These are phyloP conservation scores for Marasmius tenuissimus DNA, from an alignment of 1,284 basidiomycete species.

Conservation along the genomic window DNA sequence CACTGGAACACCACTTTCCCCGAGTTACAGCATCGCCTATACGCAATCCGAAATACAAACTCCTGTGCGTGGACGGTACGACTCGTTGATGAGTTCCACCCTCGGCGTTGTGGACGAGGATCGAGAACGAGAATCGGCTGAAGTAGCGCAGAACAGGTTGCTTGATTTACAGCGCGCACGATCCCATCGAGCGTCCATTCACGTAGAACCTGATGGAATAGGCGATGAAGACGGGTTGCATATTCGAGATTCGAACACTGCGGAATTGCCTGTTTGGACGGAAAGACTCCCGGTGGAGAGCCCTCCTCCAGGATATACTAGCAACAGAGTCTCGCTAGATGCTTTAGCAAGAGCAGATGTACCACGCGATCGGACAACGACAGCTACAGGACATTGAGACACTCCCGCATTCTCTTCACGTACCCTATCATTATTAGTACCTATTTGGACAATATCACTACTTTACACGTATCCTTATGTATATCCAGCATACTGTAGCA, in stretches of 20 bases:
- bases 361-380: not conserved
- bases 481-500: not conserved
- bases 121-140: not conserved
- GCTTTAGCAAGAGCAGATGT: no score
- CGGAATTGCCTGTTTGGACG: not conserved
- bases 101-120: not conserved
- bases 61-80: not conserved
- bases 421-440: not conserved
- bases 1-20: not conserved
- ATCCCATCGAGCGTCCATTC: not conserved
- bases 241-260: not conserved
- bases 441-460: not conserved
- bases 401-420: not conserved
- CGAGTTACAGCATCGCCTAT: not conserved
- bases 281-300: not conserved
- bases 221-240: not conserved
- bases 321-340: not conserved
- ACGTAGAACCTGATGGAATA: not conserved
- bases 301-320: not conserved
- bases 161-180: not conserved
- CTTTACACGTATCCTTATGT: not conserved
- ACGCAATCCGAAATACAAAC: conserved; percentile 7
- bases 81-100: not conserved
- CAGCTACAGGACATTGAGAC: not conserved
- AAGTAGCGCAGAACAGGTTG: not conserved